Evolutionary conservation across 345 rosid species (phyloP), one percentile per base, ranked within the genome.

Genomic region (Eutrema yunnanense): DNA sequence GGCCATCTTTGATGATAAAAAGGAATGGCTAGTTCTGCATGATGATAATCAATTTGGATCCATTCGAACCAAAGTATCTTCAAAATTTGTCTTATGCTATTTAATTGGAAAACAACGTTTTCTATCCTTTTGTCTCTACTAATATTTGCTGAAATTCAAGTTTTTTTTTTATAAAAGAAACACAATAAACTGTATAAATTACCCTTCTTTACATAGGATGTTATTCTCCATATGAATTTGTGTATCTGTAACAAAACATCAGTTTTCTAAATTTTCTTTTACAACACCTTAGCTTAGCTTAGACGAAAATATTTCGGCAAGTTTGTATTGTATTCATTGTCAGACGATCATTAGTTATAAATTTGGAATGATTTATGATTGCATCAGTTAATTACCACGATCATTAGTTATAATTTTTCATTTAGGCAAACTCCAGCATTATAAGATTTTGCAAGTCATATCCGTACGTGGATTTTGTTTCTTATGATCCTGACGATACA

Each of bases 1-100:
- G 6, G 59, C 40, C 40, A 30, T 19, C 22, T 19, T 19, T 19
- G 22, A 19, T 65, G 72, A 56, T 46, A 9, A 19, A 50, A 46
- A 29, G 50, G 44, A 73, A 65, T 65, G 72, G 43, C 22, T 73
- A n/a, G n/a, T n/a, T 40, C 36, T 73, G 65, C 16, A 73, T 29
- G 43, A 62, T 8, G 47, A 46, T 32, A 10, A 60, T 52, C 44
- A 19, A 5, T 49, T 74, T 49, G 78, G 72, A 66, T 32, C 13
- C 37, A 49, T 37, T 48, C 19, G 34, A 37, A 36, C 38, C 36
- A 65, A 47, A 38, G 26, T 58, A 32, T 56, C 16, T 57, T 50
- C 19, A 32, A 13, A 12, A 16, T 59, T 40, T 73, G 72, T 66
- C 67, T 10, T 8, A 27, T 55, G 42, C 47, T 29, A 55, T 37